Percentiles rank a stretch among this genome's conserved stretches.
Conservation (phyloP, 2,329 filamentous ascomycete genomes). For the Cladosporium phlei region DNA sequence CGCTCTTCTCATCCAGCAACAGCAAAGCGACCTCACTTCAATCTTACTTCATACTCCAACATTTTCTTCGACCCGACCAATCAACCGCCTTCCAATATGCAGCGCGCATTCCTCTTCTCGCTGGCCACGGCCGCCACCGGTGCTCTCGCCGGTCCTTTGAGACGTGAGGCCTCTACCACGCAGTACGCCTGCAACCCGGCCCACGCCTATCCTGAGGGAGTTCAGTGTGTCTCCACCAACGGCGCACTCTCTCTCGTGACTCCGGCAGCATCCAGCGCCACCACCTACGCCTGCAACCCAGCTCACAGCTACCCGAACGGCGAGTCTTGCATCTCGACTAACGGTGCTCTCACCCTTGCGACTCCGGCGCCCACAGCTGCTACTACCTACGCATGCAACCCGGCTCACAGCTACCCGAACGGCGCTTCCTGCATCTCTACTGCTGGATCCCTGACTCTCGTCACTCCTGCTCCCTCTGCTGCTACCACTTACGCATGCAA, state of each 20-base stretch:
- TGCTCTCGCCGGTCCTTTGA: slow-evolving; percentile 5
- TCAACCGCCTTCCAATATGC: no score
- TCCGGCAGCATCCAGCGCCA: slow-evolving; percentile 4
- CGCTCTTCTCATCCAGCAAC: no score
- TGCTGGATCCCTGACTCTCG: slow-evolving; percentile 16
- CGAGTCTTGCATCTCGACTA: slow-evolving; percentile 18
- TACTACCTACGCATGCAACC: slow-evolving; percentile 16
- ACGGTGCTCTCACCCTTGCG: slow-evolving; percentile 15
- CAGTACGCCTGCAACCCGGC: slow-evolving; percentile 23
- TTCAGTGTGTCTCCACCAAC: slow-evolving; percentile 18
- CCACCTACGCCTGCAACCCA: slow-evolving; percentile 22
- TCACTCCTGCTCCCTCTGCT: slow-evolving; percentile 10
- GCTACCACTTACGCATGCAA: slow-evolving; percentile 13
- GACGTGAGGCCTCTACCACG: slow-evolving; percentile 1
- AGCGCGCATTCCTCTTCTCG: slow-evolving; percentile 5
- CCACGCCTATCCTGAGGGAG: slow-evolving; percentile 20
- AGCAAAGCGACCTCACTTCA: no score
- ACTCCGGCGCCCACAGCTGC: slow-evolving; percentile 5
- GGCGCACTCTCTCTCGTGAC: slow-evolving; percentile 20
- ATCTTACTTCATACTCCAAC: no score
- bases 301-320: slow-evolving; percentile 22
- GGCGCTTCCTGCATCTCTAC: slow-evolving; percentile 18
- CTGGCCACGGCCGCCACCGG: slow-evolving; percentile 3
- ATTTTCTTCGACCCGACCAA: no score
- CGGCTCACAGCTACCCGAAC: slow-evolving; percentile 18